phyloP scores from a whole-genome alignment of 768 basidiomycete genomes.

The Tylopilus balloui region DNA sequence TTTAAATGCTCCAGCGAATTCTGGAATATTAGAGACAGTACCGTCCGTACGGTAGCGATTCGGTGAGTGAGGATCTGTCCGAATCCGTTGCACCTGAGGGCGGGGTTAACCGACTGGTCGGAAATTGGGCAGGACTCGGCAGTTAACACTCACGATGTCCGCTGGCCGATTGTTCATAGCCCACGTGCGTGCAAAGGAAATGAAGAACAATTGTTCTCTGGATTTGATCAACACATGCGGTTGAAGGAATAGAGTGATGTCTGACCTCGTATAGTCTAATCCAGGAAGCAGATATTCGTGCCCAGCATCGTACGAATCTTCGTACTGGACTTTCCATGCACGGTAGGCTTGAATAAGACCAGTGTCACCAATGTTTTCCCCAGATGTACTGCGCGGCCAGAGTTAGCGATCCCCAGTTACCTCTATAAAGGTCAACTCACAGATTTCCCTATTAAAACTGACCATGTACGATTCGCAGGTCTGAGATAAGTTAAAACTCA shows the following conservation, averaged over 20 bases:
- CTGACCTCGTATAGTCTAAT: slow-evolving; percentile 65
- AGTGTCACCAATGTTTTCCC: slow-evolving; percentile 87
- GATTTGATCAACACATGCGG: background rate
- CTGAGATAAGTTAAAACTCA: slow-evolving; percentile 30
- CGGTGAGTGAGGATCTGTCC: slow-evolving; percentile 89
- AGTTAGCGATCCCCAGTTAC: slow-evolving; percentile 5
- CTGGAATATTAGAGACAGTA: slow-evolving; percentile 80
- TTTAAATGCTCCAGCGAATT: slow-evolving; percentile 84
- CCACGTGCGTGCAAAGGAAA: slow-evolving; percentile 88
- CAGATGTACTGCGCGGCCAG: slow-evolving; percentile 60
- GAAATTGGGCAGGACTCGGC: background rate
- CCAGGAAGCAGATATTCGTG: slow-evolving; percentile 80
- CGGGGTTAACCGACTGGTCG: background rate
- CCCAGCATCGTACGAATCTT: slow-evolving; percentile 51
- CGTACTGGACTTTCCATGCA: slow-evolving; percentile 83
- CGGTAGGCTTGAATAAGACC: slow-evolving; percentile 83
- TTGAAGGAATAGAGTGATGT: background rate
- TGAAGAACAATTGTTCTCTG: slow-evolving; percentile 92
- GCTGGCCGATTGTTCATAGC: slow-evolving; percentile 75
- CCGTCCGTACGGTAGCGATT: slow-evolving; percentile 76
- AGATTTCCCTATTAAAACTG: slow-evolving; percentile 57
- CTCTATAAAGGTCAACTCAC: slow-evolving; percentile 37
- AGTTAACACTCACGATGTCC: slow-evolving; percentile 53
- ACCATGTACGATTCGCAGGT: background rate
- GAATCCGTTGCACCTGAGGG: slow-evolving; percentile 64